These are phyloP conservation scores for Ceraceosorus guamensis DNA, from an alignment of 1,284 basidiomycete genomes.

Conservation along the genomic window DNA sequence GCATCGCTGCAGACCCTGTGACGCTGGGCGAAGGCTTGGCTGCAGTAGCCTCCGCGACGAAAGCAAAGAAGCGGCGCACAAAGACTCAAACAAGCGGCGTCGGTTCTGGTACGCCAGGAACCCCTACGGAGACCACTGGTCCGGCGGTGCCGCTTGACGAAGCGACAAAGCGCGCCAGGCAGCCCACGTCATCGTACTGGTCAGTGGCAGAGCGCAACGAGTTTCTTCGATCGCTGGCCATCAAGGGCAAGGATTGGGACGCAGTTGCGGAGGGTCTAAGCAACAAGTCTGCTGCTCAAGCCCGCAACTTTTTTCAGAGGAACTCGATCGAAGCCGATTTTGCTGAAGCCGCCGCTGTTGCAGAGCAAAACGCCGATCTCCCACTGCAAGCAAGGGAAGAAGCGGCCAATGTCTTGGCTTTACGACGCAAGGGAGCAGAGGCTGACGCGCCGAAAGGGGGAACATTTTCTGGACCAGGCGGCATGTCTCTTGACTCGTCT, in stretches of 20 bases:
- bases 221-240: constrained; percentile 61
- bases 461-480: constrained; percentile 6
- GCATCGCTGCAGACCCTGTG: constrained; percentile 34
- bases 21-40: not conserved
- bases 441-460: constrained; percentile 2
- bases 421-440: not conserved
- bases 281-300: constrained; percentile 72
- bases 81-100: not conserved
- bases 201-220: constrained; percentile 54
- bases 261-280: constrained; percentile 66
- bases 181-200: constrained; percentile 53
- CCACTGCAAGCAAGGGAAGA: constrained; percentile 20
- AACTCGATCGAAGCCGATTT: constrained; percentile 40
- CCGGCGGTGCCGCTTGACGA: constrained; percentile 12
- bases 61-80: not conserved
- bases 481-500: not conserved
- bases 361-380: constrained; percentile 23
- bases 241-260: constrained; percentile 68
- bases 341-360: constrained; percentile 30
- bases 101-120: not conserved
- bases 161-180: constrained; percentile 23
- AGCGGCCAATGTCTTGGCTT: constrained; percentile 16
- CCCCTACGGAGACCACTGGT: not conserved
- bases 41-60: constrained; percentile 7
- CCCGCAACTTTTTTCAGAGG: constrained; percentile 59